Evolutionary conservation across 495 filamentous ascomycete species (phyloP).

Genomic region (Trypethelium eluteriae): DNA sequence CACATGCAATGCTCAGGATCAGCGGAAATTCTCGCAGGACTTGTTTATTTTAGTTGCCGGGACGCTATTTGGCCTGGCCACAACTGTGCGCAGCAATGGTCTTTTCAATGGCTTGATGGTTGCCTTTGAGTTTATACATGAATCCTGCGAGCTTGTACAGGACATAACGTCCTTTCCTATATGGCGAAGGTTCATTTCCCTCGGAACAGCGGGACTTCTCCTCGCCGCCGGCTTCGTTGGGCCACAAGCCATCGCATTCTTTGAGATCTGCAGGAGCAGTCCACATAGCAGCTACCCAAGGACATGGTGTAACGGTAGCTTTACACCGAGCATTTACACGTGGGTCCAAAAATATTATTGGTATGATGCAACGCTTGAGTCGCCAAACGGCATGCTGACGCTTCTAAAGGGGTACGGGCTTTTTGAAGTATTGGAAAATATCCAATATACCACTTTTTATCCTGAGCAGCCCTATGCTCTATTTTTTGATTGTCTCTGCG

Average conservation of each 20-base stretch:
- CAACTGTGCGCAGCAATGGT: constrained; percentile 77
- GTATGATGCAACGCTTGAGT: constrained; percentile 42
- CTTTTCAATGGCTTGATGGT: constrained; percentile 72
- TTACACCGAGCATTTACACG: constrained; percentile 75
- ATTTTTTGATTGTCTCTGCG: constrained; percentile 55
- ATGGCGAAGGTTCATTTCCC: constrained; percentile 42
- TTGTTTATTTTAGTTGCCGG: constrained; percentile 52
- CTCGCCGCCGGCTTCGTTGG: constrained; percentile 57
- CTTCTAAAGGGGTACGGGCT: constrained; percentile 64
- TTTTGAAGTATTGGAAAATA: constrained; percentile 83
- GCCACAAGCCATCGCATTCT: constrained; percentile 72
- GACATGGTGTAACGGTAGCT: constrained; percentile 62
- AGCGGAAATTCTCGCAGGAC: constrained; percentile 31
- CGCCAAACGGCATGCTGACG: background rate
- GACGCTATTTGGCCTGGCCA: constrained; percentile 62
- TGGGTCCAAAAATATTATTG: constrained; percentile 89
- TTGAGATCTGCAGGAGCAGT: constrained; percentile 52
- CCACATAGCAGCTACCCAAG: constrained; percentile 34
- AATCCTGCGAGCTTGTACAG: constrained; percentile 24
- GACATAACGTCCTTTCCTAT: constrained; percentile 17
- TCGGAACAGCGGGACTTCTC: constrained; percentile 57
- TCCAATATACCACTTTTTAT: constrained; percentile 84
- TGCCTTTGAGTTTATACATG: constrained; percentile 47
- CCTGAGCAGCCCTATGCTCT: constrained; percentile 70
- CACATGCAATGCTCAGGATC: background rate